These are phyloP conservation scores for Pseudogymnoascus verrucosus DNA, from an alignment of 2,329 filamentous ascomycete genomes.

Conservation along the genomic window DNA sequence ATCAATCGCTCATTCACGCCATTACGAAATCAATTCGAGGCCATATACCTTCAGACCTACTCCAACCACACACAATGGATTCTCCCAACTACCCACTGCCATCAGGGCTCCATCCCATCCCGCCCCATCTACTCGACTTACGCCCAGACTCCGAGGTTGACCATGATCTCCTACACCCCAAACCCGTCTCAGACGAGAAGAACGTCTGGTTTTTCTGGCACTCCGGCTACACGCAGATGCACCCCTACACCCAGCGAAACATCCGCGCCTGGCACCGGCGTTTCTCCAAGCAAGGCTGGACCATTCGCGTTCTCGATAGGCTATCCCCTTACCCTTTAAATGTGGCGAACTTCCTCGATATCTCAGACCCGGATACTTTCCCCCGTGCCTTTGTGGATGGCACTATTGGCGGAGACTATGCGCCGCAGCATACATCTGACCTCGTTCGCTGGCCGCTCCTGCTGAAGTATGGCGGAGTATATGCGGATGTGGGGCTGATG, in stretches of 20 bases:
- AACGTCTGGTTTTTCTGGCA: slow-evolving; percentile 55
- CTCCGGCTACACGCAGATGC: slow-evolving; percentile 39
- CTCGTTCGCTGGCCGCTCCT: slow-evolving; percentile 50
- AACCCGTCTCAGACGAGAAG: slow-evolving; percentile 36
- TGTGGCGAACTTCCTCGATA: slow-evolving; percentile 41
- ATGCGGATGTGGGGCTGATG: slow-evolving; percentile 48
- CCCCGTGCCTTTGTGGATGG: slow-evolving; percentile 43
- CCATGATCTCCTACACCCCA: slow-evolving; percentile 32
- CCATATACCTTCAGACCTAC: slow-evolving; percentile 4
- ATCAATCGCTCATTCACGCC: not conserved
- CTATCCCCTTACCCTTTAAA: slow-evolving; percentile 38
- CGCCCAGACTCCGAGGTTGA: slow-evolving; percentile 41
- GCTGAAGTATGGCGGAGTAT: slow-evolving; percentile 49
- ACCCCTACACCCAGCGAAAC: slow-evolving; percentile 44
- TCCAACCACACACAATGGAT: slow-evolving; percentile 16
- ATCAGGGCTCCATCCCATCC: slow-evolving; percentile 34
- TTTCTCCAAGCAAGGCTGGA: slow-evolving; percentile 44
- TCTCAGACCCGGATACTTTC: slow-evolving; percentile 35
- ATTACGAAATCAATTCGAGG: not conserved
- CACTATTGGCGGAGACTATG: slow-evolving; percentile 41
- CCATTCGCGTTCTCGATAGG: slow-evolving; percentile 42
- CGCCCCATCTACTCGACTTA: slow-evolving; percentile 34
- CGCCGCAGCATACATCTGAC: slow-evolving; percentile 47
- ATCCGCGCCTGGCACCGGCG: slow-evolving; percentile 46
- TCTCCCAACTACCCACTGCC: slow-evolving; percentile 29